Evolutionary conservation across 768 basidiomycete species (phyloP).

Genomic region (Mycena pura): DNA sequence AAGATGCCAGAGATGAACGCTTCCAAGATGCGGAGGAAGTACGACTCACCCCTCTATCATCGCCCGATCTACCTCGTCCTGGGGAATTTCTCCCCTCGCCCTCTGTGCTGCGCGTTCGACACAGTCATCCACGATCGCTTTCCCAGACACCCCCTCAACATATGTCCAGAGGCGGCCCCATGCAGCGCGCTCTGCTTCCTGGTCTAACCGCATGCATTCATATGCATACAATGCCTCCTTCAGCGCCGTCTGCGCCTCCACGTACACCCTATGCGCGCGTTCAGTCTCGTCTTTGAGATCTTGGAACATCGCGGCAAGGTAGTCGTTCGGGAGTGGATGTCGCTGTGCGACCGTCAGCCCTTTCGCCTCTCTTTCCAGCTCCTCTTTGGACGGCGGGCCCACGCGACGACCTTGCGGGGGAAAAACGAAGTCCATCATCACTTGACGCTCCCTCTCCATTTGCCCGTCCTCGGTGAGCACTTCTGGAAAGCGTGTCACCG

Average conservation of each 20-base stretch:
- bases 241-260: constrained; percentile 1
- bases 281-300: constrained; percentile 7
- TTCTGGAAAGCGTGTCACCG: too few species aligned
- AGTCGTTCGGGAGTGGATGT: not conserved
- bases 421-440: constrained; percentile 5
- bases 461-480: too few species aligned
- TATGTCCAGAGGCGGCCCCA: constrained; percentile 11
- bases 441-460: not conserved
- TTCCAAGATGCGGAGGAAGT: too few species aligned
- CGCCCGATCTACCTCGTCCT: not conserved
- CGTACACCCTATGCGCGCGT: not conserved
- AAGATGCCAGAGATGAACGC: too few species aligned
- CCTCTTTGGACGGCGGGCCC: not conserved
- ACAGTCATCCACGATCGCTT: not conserved
- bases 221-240: constrained; percentile 8
- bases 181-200: not conserved
- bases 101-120: not conserved
- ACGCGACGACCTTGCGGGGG: not conserved
- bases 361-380: not conserved
- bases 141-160: not conserved
- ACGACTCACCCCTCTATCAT: not conserved
- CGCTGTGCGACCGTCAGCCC: not conserved
- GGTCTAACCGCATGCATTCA: not conserved
- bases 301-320: constrained; percentile 7
- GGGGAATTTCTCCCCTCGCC: not conserved